Conservation (phyloP, 2,329 filamentous ascomycete species). For the Periconia sp. region DNA sequence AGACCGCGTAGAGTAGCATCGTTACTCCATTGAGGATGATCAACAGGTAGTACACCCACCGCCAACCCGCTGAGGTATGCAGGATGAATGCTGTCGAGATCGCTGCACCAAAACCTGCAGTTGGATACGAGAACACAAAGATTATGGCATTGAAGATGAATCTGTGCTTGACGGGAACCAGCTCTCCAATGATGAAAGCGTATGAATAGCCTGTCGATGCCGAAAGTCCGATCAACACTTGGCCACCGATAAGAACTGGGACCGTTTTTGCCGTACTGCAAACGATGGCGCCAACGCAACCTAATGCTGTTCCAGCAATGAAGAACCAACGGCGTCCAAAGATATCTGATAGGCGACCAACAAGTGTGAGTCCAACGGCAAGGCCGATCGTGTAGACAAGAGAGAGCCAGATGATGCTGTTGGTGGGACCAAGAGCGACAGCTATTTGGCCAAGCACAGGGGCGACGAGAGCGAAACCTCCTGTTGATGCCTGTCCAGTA, state of each 20-base stretch:
- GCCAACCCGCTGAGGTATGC: conserved; percentile 47
- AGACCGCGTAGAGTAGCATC: conserved; percentile 49
- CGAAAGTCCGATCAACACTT: conserved; percentile 13
- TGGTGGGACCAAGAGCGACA: conserved; percentile 10
- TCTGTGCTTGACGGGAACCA: conserved; percentile 36
- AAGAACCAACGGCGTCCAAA: conserved; percentile 42
- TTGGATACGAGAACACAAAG: conserved; percentile 17
- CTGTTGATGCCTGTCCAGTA: conserved; percentile 12
- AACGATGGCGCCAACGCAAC: conserved; percentile 13
- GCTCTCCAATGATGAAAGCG: conserved; percentile 22
- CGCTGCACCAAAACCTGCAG: conserved; percentile 17
- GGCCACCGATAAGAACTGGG: conserved; percentile 13
- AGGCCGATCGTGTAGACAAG: conserved; percentile 20
- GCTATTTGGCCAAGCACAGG: conserved; percentile 13
- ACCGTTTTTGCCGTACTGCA: conserved; percentile 11
- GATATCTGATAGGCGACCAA: conserved; percentile 29
- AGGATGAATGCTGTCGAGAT: conserved; percentile 14
- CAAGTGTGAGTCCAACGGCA: conserved; percentile 16
- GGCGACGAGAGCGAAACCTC: conserved; percentile 16
- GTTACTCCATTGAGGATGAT: conserved; percentile 51
- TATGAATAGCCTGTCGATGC: conserved; percentile 20
- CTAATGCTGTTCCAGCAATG: conserved; percentile 32
- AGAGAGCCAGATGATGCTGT: conserved; percentile 18
- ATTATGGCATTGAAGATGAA: conserved; percentile 17
- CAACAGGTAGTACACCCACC: conserved; percentile 45